Evolutionary conservation across 495 filamentous ascomycete species (phyloP).

Genomic region (Sabuloglossum arenarium): DNA sequence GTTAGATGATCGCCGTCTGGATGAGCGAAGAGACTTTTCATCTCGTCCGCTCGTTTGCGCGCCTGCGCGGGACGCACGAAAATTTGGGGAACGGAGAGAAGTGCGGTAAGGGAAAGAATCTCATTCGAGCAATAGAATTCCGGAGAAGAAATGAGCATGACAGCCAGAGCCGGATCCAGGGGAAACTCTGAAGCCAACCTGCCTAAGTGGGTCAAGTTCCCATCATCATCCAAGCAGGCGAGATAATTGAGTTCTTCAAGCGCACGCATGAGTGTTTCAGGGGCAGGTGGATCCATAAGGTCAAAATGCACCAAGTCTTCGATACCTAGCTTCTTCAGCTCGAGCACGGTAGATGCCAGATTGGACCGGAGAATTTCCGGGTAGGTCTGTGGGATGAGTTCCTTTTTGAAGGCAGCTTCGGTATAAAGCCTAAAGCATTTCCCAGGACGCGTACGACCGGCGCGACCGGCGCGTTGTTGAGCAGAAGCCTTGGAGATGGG

Average conservation of each 20-base stretch:
- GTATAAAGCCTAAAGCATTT: conserved; percentile 98
- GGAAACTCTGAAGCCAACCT: conserved; percentile 87
- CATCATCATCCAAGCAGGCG: conserved; percentile 90
- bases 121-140: conserved; percentile 99
- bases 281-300: conserved; percentile 94
- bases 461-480: conserved; percentile 93
- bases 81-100: conserved; percentile 87
- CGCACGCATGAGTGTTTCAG: conserved; percentile 96
- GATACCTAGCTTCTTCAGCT: conserved; percentile 92
- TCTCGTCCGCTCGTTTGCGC: conserved; percentile 87
- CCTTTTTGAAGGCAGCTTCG: conserved; percentile 90
- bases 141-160: conserved; percentile 93
- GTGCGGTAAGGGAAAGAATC: conserved; percentile 81
- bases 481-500: conserved; percentile 98
- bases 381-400: conserved; percentile 90
- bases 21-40: conserved; percentile 88
- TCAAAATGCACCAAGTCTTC: conserved; percentile 97
- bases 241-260: conserved; percentile 96
- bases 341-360: conserved; percentile 79
- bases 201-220: conserved; percentile 69
- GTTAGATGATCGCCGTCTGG: conserved; percentile 87
- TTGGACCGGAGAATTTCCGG: conserved; percentile 93
- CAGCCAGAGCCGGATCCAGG: conserved; percentile 81
- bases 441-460: conserved; percentile 89
- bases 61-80: conserved; percentile 72